Base-by-base conservation (phyloP, 768 basidiomycete species). In the Pleurotus sapidus region DNA sequence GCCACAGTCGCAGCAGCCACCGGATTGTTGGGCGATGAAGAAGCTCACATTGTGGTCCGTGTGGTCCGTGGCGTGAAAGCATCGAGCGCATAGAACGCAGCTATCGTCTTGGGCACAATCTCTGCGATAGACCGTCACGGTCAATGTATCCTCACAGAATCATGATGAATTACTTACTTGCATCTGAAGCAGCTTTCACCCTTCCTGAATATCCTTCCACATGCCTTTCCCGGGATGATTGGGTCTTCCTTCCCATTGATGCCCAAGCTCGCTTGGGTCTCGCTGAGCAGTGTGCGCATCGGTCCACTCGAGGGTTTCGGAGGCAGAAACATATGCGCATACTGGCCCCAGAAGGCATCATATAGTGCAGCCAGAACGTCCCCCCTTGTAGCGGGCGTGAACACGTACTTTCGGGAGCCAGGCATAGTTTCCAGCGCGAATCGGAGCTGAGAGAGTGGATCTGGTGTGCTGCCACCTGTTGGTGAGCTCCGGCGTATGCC, bases 1-100 rank as follows among this genome's bases (percentile, higher is more conserved):
- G 14, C 94, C 94, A 64, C 96, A 98, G 71, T 98, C 95, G 67
- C 97, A 99, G 63, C 92, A 95, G 4, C 94, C 91, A 5, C 94
- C 91, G 0, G 91, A 88, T 63, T 97, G 94, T 57, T 92, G 91
- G 6, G 91, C 88, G 62, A 96, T 89, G 71, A 92, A 93, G 75
- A 98, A 95, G 58, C 89, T 89, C 63, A 98, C 86, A 61, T 93
- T 96, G 74, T 98, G 96, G 46, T 85, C 86, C 18, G 76, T 73
- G 67, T 98, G 96, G 57, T 89, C 80, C n/a, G 91, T 89, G 1
- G 89, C 83, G 63, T 91, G 88, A 73, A 95, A 98, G 70, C 97
- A 98, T 48, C 82, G 81, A 1, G 91, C 79, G 68, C 96, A 98
- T 24, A 98, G 77, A 9, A 97, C 93, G 64, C 90, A 95, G 63